These are phyloP conservation scores for Sarocladium kiliense DNA, from an alignment of 2,329 filamentous ascomycete genomes.

Conservation along the genomic window DNA sequence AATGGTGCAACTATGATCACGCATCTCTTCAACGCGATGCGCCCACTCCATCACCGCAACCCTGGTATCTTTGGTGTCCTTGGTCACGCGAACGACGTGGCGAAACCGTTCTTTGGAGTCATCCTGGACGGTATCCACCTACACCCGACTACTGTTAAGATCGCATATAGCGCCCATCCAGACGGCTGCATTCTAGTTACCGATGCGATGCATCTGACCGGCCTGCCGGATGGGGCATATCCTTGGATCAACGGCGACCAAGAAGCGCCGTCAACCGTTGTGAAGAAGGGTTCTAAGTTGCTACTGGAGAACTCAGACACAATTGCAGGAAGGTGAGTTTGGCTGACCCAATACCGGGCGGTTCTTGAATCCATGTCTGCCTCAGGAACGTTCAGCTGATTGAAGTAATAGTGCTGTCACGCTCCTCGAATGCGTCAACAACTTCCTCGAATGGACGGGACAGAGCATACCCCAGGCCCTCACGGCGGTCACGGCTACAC, in stretches of 20 bases:
- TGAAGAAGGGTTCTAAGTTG: slow-evolving; percentile 68
- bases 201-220: slow-evolving; percentile 84
- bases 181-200: slow-evolving; percentile 84
- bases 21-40: slow-evolving; percentile 92
- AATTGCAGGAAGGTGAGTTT: slow-evolving; percentile 67
- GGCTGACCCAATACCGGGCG: neutral
- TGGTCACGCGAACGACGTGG: slow-evolving; percentile 54
- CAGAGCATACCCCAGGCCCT: slow-evolving; percentile 63
- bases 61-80: slow-evolving; percentile 85
- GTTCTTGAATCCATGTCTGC: no score
- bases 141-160: slow-evolving; percentile 82
- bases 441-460: slow-evolving; percentile 73
- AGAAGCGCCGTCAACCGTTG: slow-evolving; percentile 50
- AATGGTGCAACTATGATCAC: slow-evolving; percentile 84
- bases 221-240: slow-evolving; percentile 78
- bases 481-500: slow-evolving; percentile 68
- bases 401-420: slow-evolving; percentile 60
- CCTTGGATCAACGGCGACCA: slow-evolving; percentile 73
- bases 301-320: slow-evolving; percentile 73
- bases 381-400: neutral
- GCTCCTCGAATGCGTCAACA: slow-evolving; percentile 74
- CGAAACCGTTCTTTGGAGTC: slow-evolving; percentile 76
- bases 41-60: slow-evolving; percentile 83
- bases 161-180: slow-evolving; percentile 82
- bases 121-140: slow-evolving; percentile 89